These are phyloP conservation scores for Penicillium sp. DNA, from an alignment of 2,329 filamentous ascomycete species.

Conservation along the genomic window DNA sequence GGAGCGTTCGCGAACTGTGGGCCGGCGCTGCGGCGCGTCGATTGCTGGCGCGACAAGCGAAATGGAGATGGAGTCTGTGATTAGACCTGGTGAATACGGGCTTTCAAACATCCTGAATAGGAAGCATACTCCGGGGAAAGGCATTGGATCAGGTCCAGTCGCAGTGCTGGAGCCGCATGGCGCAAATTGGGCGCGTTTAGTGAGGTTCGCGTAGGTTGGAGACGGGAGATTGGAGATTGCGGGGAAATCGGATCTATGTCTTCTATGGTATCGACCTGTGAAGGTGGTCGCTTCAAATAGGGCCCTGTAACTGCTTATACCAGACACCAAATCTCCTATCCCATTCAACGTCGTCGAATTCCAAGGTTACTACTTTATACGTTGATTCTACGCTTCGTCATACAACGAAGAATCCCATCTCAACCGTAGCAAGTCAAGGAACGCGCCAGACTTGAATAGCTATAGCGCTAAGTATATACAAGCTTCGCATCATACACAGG, in stretches of 20 bases:
- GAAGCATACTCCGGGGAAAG: not conserved
- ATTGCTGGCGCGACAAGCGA: slow-evolving; percentile 24
- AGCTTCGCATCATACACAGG: slow-evolving; percentile 6
- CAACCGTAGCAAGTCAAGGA: too few species aligned
- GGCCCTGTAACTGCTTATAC: too few species aligned
- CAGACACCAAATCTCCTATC: too few species aligned
- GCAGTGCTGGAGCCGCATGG: not conserved
- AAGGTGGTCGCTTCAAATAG: too few species aligned
- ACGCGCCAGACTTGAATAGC: too few species aligned
- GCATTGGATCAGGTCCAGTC: not conserved
- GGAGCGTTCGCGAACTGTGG: slow-evolving; percentile 33
- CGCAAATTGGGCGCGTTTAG: not conserved
- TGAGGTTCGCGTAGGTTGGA: not conserved
- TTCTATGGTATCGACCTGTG: too few species aligned
- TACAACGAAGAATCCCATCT: not conserved
- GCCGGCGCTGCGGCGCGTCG: slow-evolving; percentile 24
- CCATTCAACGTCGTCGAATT: too few species aligned
- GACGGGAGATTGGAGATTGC: not conserved
- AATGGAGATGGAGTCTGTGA: slow-evolving; percentile 29
- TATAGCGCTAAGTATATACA: too few species aligned
- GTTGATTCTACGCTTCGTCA: too few species aligned
- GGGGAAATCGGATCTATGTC: not conserved
- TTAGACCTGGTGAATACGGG: not conserved
- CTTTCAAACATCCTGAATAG: not conserved
- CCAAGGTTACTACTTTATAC: too few species aligned